Evolutionary conservation across 768 basidiomycete genomes (phyloP), one percentile per base, ranked within the genome.

Genomic region (Chlorophyllum brunneum): DNA sequence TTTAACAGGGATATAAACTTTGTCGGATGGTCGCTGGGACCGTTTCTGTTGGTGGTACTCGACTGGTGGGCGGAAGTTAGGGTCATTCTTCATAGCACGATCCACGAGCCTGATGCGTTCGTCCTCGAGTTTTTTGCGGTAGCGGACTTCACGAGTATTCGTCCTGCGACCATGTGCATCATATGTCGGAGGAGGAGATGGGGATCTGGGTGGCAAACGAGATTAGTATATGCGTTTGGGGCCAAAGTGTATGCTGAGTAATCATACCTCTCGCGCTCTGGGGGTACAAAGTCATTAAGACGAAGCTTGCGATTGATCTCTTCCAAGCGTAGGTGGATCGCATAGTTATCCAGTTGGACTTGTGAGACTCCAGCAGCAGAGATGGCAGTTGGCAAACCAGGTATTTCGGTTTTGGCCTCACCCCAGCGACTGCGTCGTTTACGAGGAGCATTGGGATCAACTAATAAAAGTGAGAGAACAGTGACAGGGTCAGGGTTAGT

Each of bases 1-100:
- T 69, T 99, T 98, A 66, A 98, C 95, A 34, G 97, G 97, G 55
- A 99, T 98, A 67, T 98, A 99, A 56, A 99, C 97, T 72, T 98
- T 98, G 55, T 99, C 97, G 29, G 90, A 89, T 11, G 95, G 95
- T 41, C 93, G 83, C 54, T 91, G 89, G 36, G 90, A 91, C 27
- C 93, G 87, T 69, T 97, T 95, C 66, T 93, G 87, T 67, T 93
- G 89, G 57, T 92, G 89, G 65, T 98, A 95, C 69, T 99, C 97
- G 51, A 92, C 88, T 8, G 97, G 97, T 48, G 97, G 94, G 36
- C 90, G 91, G 77, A 95, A 99, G 65, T 94, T 95, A 15, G 97
- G 97, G 63, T 99, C 97, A 56, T 91, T 90, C 71, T 95, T 95
- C 83, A 98, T 88, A 29, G 95, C 95, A 27, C 88, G 86, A 63